phyloP scores from a whole-genome alignment of 2,329 filamentous ascomycete species.

The Neofusicoccum sp. region DNA sequence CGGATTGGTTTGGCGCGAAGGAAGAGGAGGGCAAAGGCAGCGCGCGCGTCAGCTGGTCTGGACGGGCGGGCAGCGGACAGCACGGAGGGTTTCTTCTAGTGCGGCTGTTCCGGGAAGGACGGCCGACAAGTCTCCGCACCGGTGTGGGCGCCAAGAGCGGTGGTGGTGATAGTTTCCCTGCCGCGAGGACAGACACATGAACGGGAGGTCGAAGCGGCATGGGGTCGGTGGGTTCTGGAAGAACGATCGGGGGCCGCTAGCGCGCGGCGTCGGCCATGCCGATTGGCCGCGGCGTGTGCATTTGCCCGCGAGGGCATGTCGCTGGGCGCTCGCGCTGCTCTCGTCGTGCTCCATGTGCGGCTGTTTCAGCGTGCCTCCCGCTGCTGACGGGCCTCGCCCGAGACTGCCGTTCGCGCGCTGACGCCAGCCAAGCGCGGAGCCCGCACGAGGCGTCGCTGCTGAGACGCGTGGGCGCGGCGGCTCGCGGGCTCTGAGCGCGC shows the following conservation, averaged over 20 bases:
- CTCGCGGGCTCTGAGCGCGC: neutral
- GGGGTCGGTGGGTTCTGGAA: neutral
- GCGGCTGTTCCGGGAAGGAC: neutral
- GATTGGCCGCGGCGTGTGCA: slow-evolving; percentile 4
- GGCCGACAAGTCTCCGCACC: neutral
- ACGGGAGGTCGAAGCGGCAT: neutral
- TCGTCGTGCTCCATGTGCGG: neutral
- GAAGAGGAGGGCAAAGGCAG: neutral
- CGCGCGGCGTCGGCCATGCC: neutral
- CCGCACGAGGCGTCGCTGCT: no score
- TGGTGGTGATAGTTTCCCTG: neutral
- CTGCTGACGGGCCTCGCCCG: neutral
- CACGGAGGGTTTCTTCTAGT: neutral
- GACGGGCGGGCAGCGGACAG: neutral
- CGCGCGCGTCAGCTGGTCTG: neutral
- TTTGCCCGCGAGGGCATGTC: slow-evolving; percentile 11
- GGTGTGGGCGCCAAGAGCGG: neutral
- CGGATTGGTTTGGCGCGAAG: neutral
- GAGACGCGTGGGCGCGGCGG: neutral
- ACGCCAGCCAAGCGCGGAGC: neutral
- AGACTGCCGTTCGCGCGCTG: neutral
- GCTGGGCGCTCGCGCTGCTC: neutral
- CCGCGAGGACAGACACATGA: neutral
- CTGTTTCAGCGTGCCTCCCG: slow-evolving; percentile 2
- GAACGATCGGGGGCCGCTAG: neutral